These are phyloP conservation scores for Ganoderma lucidum DNA, from an alignment of 1,284 basidiomycete species.

Conservation along the genomic window DNA sequence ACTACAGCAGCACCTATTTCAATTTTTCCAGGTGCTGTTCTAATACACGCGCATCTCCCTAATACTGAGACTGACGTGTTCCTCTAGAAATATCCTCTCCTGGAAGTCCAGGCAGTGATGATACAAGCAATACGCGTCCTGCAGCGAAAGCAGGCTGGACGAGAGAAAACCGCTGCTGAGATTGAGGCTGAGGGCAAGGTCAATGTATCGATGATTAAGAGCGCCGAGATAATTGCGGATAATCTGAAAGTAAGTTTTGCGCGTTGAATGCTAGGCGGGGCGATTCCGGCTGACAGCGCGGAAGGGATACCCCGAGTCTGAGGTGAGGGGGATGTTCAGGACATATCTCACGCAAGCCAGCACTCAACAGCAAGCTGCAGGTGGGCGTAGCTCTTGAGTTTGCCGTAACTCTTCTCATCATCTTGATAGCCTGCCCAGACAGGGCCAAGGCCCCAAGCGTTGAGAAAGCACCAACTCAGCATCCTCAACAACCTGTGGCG, in stretches of 20 bases:
- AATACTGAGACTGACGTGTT: background rate
- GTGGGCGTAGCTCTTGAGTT: background rate
- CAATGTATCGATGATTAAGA: background rate
- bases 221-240: background rate
- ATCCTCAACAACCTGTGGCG: background rate
- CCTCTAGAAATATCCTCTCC: background rate
- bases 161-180: background rate
- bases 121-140: background rate
- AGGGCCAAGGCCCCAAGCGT: background rate
- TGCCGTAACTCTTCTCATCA: background rate
- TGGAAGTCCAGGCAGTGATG: background rate
- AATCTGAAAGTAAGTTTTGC: background rate
- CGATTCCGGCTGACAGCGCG: background rate
- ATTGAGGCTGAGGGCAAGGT: background rate
- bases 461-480: background rate
- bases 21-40: conserved; percentile 16
- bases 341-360: background rate
- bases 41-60: background rate
- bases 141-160: background rate
- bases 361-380: background rate
- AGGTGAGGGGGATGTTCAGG: background rate
- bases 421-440: background rate
- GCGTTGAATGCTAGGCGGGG: background rate
- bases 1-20: conserved; percentile 16
- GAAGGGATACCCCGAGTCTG: background rate